Evolutionary conservation across 2,329 filamentous ascomycete species (phyloP).

Genomic region (Tolypocladium tropicale): DNA sequence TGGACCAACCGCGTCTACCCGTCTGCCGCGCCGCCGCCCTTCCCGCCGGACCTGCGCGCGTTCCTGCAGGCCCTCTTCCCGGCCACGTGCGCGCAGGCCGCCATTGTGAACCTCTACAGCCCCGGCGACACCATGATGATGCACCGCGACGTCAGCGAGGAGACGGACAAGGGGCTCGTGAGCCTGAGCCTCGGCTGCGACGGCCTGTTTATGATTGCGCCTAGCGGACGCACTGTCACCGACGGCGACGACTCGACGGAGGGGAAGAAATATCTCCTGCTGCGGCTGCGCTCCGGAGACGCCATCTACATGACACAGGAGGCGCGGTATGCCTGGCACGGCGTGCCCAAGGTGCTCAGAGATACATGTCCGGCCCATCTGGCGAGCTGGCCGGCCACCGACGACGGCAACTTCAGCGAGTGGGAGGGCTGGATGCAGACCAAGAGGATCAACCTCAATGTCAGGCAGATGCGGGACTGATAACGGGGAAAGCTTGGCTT

Average conservation of each 20-base stretch:
- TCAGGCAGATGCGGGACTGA: slow-evolving; percentile 70
- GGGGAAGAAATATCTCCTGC: slow-evolving; percentile 40
- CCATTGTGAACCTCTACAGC: slow-evolving; percentile 88
- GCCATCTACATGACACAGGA: slow-evolving; percentile 79
- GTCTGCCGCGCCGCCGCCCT: slow-evolving; percentile 51
- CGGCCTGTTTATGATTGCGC: slow-evolving; percentile 74
- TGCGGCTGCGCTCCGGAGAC: slow-evolving; percentile 74
- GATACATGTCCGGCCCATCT: slow-evolving; percentile 70
- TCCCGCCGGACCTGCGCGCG: slow-evolving; percentile 61
- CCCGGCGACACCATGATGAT: slow-evolving; percentile 86
- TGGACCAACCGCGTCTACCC: slow-evolving; percentile 87
- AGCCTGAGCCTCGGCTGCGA: slow-evolving; percentile 88
- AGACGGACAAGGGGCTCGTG: slow-evolving; percentile 65
- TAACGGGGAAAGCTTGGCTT: neutral
- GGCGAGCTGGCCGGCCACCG: slow-evolving; percentile 58
- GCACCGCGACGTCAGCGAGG: slow-evolving; percentile 88
- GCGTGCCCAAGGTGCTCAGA: slow-evolving; percentile 76
- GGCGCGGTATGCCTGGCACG: slow-evolving; percentile 88
- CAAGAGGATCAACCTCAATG: slow-evolving; percentile 87
- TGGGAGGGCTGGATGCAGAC: slow-evolving; percentile 84
- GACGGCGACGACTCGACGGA: slow-evolving; percentile 3
- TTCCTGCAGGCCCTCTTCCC: slow-evolving; percentile 66
- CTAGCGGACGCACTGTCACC: slow-evolving; percentile 26
- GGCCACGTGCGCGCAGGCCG: slow-evolving; percentile 69
- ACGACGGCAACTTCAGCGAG: slow-evolving; percentile 41